These are phyloP conservation scores for Trametes cingulata DNA, from an alignment of 768 basidiomycete genomes.

Conservation along the genomic window DNA sequence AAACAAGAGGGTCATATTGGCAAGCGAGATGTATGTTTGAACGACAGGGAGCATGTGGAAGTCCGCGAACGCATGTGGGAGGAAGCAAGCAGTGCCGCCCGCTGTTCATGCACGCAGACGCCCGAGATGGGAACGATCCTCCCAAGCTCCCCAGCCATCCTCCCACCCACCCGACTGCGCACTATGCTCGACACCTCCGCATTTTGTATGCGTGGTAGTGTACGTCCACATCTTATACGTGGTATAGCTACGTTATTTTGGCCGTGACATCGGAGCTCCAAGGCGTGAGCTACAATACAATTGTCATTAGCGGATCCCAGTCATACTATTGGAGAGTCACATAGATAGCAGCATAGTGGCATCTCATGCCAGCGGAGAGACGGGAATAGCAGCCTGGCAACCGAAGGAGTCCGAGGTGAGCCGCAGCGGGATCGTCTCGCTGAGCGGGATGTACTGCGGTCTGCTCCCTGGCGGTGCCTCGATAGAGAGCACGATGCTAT, in stretches of 20 bases:
- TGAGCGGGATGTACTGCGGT: constrained; percentile 21
- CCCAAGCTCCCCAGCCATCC: background rate
- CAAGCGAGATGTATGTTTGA: constrained; percentile 3
- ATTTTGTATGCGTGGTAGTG: background rate
- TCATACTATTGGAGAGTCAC: too few species aligned
- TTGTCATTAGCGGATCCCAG: too few species aligned
- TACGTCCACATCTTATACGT: too few species aligned
- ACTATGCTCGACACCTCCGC: background rate
- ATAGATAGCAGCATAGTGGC: too few species aligned
- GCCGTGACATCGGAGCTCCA: too few species aligned
- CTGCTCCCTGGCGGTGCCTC: constrained; percentile 20
- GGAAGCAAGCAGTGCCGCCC: background rate
- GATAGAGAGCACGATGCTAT: constrained; percentile 27
- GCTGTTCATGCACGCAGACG: background rate
- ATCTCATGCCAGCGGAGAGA: background rate
- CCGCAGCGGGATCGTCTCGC: constrained; percentile 25
- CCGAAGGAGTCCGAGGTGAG: constrained; percentile 28
- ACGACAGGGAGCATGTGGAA: constrained; percentile 14
- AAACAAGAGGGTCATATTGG: background rate
- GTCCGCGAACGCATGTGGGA: constrained; percentile 14
- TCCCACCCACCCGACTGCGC: constrained; percentile 1
- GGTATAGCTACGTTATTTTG: too few species aligned
- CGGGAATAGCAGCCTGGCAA: constrained; percentile 12
- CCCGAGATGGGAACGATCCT: constrained; percentile 2
- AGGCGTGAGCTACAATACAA: too few species aligned